These are phyloP conservation scores for Candida albicans DNA, from an alignment of 1,139 yeast genomes.

Conservation along the genomic window DNA sequence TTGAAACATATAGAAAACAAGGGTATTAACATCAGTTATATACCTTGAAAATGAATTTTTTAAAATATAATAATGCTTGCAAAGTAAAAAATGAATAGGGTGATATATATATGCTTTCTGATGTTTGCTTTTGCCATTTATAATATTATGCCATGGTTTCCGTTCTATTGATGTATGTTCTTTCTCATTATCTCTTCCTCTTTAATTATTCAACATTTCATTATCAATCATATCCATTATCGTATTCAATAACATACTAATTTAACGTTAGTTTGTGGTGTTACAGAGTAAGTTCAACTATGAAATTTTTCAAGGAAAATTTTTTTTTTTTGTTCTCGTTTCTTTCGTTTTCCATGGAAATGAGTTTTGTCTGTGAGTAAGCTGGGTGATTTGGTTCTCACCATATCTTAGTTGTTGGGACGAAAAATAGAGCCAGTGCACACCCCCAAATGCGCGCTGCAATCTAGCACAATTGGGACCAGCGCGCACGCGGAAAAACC, in stretches of 20 bases:
- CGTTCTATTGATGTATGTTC: not conserved
- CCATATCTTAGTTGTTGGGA: too few species aligned
- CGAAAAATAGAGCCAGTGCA: not conserved
- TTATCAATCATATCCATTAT: not conserved
- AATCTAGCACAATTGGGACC: too few species aligned
- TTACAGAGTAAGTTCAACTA: not conserved
- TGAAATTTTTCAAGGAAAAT: conserved; percentile 1
- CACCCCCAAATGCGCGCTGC: not conserved
- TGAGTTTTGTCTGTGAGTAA: too few species aligned
- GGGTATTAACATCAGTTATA: too few species aligned
- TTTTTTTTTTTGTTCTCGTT: conserved; percentile 2
- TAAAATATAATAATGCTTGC: too few species aligned
- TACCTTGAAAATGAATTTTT: too few species aligned
- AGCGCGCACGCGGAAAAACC: not conserved
- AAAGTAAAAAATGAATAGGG: too few species aligned
- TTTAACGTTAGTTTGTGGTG: conserved; percentile 9
- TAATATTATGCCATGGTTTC: not conserved
- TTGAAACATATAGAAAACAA: too few species aligned
- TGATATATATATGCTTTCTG: too few species aligned
- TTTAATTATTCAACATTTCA: not conserved
- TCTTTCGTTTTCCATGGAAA: not conserved
- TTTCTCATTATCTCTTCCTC: not conserved
- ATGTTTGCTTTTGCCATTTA: too few species aligned
- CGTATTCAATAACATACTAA: conserved; percentile 3
- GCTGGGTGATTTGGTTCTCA: too few species aligned